Percentiles rank a stretch among this genome's conserved stretches.
phyloP scores from a whole-genome alignment of 1,139 yeast genomes.

The Hansenula lynferdii region DNA sequence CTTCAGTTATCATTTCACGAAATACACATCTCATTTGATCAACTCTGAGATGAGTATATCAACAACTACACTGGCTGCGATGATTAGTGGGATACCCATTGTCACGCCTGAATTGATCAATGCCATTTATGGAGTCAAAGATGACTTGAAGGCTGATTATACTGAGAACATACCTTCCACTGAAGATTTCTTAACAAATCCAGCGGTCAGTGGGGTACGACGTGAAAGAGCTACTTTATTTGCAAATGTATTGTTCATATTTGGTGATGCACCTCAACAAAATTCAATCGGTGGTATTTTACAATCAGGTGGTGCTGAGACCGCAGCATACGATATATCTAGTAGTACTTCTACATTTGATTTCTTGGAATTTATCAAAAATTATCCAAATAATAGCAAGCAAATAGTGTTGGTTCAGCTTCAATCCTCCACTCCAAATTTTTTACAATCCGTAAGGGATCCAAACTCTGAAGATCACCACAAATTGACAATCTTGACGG shows the following conservation, averaged over 20 bases:
- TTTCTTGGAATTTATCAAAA: neutral
- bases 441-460: neutral
- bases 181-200: neutral
- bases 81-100: neutral
- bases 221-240: neutral
- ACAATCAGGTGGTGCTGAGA: neutral
- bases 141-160: neutral
- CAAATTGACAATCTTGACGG: conserved; percentile 5
- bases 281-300: neutral
- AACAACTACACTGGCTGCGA: neutral
- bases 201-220: neutral
- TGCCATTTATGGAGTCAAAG: neutral
- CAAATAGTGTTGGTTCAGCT: neutral
- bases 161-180: neutral
- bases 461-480: neutral
- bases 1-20: neutral
- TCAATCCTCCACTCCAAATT: neutral
- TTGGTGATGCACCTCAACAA: neutral
- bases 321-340: neutral
- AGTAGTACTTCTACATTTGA: neutral
- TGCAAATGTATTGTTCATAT: neutral
- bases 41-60: neutral
- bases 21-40: neutral
- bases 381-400: neutral
- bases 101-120: neutral